Conservation (phyloP, 192 early-diverging fungal species). For the Pilaira anomala region DNA sequence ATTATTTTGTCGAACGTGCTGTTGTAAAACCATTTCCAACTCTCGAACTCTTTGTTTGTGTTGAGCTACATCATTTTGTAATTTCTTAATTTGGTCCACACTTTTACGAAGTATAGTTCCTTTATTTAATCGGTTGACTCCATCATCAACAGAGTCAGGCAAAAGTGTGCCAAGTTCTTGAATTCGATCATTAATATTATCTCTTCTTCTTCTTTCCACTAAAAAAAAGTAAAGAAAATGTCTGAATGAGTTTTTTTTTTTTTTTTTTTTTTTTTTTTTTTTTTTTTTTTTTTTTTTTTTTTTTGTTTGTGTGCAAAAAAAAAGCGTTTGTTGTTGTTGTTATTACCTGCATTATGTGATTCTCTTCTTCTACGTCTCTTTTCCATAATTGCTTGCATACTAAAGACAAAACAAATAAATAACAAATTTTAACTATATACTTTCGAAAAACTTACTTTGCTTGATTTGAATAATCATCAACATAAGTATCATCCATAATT, state of each 20-base stretch:
- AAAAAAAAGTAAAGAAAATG: conserved; percentile 7
- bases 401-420: conserved; percentile 17
- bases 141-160: conserved; percentile 75
- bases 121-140: conserved; percentile 89
- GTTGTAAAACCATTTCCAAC: conserved; percentile 28
- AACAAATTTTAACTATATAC: conserved; percentile 6
- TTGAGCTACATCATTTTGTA: conserved; percentile 30
- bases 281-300: conserved; percentile 3
- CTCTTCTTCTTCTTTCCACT: conserved; percentile 92
- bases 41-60: conserved; percentile 34
- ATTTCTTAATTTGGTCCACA: conserved; percentile 81
- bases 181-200: conserved; percentile 99
- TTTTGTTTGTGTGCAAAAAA: not conserved
- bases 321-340: not conserved
- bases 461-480: conserved; percentile 33
- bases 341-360: conserved; percentile 83
- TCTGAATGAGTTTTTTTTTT: no score
- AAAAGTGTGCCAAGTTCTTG: conserved; percentile 85
- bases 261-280: not conserved
- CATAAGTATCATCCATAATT: conserved; percentile 20
- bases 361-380: conserved; percentile 90
- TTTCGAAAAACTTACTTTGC: conserved; percentile 43
- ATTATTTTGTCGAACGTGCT: conserved; percentile 14
- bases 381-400: conserved; percentile 57
- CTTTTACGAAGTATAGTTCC: conserved; percentile 91